A percentile compares a stretch with the other conserved stretches of the same genome.
phyloP scores from a whole-genome alignment of 2,329 filamentous ascomycete genomes.

The Pseudogymnoascus sp. region DNA sequence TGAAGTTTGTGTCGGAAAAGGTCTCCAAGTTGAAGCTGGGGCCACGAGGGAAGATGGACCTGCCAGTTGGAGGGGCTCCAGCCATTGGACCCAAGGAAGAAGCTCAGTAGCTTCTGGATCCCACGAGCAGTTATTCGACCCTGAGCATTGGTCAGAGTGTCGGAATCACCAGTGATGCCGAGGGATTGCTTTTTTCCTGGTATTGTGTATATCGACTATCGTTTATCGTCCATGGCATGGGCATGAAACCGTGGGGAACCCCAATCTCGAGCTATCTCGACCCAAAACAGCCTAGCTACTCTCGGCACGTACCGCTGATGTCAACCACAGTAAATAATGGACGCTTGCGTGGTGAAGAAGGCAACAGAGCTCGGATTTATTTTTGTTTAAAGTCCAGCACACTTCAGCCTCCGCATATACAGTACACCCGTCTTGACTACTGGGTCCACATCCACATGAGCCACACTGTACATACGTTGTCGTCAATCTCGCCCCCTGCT shows the following conservation, averaged over 20 bases:
- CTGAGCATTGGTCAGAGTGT: neutral
- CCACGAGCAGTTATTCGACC: neutral
- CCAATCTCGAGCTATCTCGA: conserved; percentile 1
- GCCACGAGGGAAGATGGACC: conserved; percentile 64
- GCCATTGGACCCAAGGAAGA: conserved; percentile 3
- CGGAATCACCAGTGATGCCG: neutral
- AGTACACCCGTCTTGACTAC: neutral
- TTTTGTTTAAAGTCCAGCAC: neutral
- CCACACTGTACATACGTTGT: conserved; percentile 4
- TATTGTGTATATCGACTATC: neutral
- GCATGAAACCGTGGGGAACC: neutral
- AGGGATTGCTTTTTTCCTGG: neutral
- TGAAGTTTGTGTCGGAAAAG: conserved; percentile 86
- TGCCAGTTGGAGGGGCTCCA: conserved; percentile 12
- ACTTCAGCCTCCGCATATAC: neutral
- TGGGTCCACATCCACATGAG: neutral
- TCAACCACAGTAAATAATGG: conserved; percentile 4
- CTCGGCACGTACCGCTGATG: conserved; percentile 8
- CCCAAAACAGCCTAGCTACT: conserved; percentile 5
- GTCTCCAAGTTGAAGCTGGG: conserved; percentile 83
- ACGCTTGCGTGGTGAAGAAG: conserved; percentile 3
- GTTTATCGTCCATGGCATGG: conserved; percentile 2
- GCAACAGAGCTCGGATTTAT: neutral
- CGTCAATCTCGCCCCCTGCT: neutral
- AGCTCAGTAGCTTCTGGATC: conserved; percentile 5